Base-by-base conservation (phyloP, 192 early-diverging fungal species). In the Gamsiella multidivaricata region DNA sequence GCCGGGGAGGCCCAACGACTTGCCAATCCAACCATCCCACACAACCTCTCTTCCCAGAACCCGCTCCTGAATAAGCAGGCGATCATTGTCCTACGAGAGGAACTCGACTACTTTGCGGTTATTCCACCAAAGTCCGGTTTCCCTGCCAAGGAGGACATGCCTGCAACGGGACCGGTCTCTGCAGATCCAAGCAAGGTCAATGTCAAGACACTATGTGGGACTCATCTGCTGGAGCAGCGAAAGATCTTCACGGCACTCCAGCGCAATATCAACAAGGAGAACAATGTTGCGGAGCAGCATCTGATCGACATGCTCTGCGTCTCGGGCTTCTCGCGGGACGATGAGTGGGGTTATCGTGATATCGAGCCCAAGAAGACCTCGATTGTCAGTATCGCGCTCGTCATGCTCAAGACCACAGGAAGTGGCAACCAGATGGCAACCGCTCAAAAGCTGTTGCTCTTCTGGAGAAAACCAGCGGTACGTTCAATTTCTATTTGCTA, bases 401-500 rank as follows among this genome's bases (percentile, higher is more conserved):
- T 93, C 32, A 88, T 87, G 52, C 78, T 94, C 14, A 89, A 91
- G 74, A 90, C 88, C 37, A 88, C 90, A 5, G 85, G 87, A 51
- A 85, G 87, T 61, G 84, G 85, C 54, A 85, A 88, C 54, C 89
- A 90, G 54, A 87, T 89, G 82, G 88, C 89, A 12, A 90, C 91
- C 14, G 91, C 89, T 12, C 91, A 94, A 70, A 92, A 91, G 66
- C 74, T 94, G 29, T 63, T 93, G 14, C 69, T 92, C 28, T 93
- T 94, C 57, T 94, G 89, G 88, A 91, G 90, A 82, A 94, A 93
- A 69, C 91, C 93, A 17, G 93, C 93, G n/a, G 87, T 87, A 85
- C 59, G 72, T 80, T 41, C n/a, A 7, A 26, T 68, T 41, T 25
- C 25, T 61, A 23, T 58, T 63, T 43, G 45, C 32, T 15, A 10